Percentiles rank a stretch among this genome's conserved stretches.
Conservation (phyloP, 257 asterid species). For the Solanum sejunctum region DNA sequence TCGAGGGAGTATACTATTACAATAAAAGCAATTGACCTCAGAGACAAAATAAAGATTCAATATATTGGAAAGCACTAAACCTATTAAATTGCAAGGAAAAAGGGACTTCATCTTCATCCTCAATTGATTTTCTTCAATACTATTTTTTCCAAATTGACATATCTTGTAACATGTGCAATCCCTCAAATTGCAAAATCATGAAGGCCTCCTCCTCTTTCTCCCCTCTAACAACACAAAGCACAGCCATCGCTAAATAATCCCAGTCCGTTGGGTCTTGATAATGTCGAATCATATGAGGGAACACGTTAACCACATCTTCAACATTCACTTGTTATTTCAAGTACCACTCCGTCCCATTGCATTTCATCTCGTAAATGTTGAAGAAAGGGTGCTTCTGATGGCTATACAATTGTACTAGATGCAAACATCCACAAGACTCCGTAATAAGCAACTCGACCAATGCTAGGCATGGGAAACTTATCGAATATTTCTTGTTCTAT, state of each 20-base stretch:
- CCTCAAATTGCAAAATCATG: neutral
- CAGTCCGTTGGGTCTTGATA: neutral
- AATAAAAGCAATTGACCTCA: neutral
- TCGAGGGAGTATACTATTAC: neutral
- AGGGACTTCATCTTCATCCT: neutral
- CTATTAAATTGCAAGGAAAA: neutral
- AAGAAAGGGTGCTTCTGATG: neutral
- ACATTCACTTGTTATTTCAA: neutral
- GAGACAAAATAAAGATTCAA: neutral
- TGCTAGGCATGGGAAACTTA: neutral
- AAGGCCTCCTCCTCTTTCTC: neutral
- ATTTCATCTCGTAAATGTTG: neutral
- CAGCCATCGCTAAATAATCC: neutral
- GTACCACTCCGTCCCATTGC: neutral
- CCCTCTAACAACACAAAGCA: neutral
- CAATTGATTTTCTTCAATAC: neutral
- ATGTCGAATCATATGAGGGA: neutral
- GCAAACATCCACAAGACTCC: neutral
- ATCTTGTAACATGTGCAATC: neutral
- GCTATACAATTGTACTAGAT: neutral
- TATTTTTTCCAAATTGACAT: neutral
- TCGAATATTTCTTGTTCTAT: neutral
- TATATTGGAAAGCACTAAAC: neutral
- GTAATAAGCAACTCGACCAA: neutral
- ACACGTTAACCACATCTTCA: neutral